Evolutionary conservation across 2,329 filamentous ascomycete genomes (phyloP).

Genomic region (Raffaelea ambrosiae): DNA sequence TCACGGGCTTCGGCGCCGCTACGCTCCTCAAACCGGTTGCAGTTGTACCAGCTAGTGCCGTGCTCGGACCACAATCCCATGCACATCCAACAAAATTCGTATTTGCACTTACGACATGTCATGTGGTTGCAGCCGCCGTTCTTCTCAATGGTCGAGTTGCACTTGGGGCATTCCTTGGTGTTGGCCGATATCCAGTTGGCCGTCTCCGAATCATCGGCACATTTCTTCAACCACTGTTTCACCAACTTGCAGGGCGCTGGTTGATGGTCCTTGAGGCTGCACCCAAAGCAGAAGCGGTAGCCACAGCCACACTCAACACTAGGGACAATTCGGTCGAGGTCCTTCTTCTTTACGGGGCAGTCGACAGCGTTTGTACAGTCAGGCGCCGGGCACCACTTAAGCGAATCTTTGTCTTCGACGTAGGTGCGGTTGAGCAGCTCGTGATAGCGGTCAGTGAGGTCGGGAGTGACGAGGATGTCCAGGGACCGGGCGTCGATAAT

Average conservation of each 20-base stretch:
- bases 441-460: conserved; percentile 60
- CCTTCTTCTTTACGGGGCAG: conserved; percentile 79
- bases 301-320: conserved; percentile 81
- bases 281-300: conserved; percentile 91
- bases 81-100: conserved; percentile 99
- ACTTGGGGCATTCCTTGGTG: conserved; percentile 96
- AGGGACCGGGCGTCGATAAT: conserved; percentile 89
- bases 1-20: conserved; percentile 84
- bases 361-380: conserved; percentile 92
- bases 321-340: conserved; percentile 76
- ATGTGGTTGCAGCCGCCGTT: conserved; percentile 98
- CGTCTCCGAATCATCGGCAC: conserved; percentile 94
- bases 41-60: conserved; percentile 99
- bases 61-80: conserved; percentile 99
- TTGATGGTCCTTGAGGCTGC: conserved; percentile 81
- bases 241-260: conserved; percentile 86
- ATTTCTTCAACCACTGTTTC: conserved; percentile 96
- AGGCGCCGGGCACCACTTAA: conserved; percentile 98
- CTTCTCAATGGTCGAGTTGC: conserved; percentile 96
- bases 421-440: conserved; percentile 86
- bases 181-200: conserved; percentile 99
- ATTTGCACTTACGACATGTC: conserved; percentile 91
- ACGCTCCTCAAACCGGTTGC: conserved; percentile 95
- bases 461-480: conserved; percentile 59
- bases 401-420: conserved; percentile 89